Evolutionary conservation across 2,329 filamentous ascomycete species (phyloP).

Genomic region (Endocalyx cinctus): DNA sequence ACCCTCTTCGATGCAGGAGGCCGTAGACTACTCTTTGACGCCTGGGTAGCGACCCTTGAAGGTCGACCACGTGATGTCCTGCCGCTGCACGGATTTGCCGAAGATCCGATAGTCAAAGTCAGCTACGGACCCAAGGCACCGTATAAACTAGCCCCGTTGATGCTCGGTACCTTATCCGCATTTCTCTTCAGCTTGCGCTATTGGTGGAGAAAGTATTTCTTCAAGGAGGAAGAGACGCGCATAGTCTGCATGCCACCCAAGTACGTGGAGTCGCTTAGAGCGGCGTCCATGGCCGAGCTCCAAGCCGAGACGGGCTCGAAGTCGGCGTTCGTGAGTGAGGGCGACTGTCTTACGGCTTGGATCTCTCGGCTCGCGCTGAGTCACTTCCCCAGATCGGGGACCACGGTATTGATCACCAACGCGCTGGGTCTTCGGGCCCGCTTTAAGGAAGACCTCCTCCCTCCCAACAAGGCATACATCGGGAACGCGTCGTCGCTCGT

Average conservation of each 20-base stretch:
- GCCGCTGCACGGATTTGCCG: conserved; percentile 26
- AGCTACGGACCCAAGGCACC: not conserved
- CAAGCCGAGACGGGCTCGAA: conserved; percentile 1
- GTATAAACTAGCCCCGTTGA: not conserved
- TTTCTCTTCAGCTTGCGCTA: not conserved
- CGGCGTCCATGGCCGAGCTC: not conserved
- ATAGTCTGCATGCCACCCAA: not conserved
- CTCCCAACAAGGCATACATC: conserved; percentile 17
- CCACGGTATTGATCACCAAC: conserved; percentile 33
- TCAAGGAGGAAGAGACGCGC: not conserved
- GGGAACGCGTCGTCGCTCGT: conserved; percentile 16
- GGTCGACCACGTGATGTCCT: conserved; percentile 37
- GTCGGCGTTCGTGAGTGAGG: conserved; percentile 39
- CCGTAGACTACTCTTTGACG: conserved; percentile 34
- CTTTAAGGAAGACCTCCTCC: conserved; percentile 24
- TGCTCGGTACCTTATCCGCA: not conserved
- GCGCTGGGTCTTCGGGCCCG: conserved; percentile 30
- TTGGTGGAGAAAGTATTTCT: not conserved
- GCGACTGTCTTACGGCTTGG: conserved; percentile 42
- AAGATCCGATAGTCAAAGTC: conserved; percentile 29
- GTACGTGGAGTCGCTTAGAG: not conserved
- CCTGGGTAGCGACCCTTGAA: conserved; percentile 41
- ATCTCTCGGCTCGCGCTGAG: conserved; percentile 24
- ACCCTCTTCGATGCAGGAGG: conserved; percentile 43
- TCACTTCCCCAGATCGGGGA: conserved; percentile 17